Evolutionary conservation across 306 rosid genomes (phyloP), one percentile per base, ranked within the genome.

Genomic region (Corylus avellana): DNA sequence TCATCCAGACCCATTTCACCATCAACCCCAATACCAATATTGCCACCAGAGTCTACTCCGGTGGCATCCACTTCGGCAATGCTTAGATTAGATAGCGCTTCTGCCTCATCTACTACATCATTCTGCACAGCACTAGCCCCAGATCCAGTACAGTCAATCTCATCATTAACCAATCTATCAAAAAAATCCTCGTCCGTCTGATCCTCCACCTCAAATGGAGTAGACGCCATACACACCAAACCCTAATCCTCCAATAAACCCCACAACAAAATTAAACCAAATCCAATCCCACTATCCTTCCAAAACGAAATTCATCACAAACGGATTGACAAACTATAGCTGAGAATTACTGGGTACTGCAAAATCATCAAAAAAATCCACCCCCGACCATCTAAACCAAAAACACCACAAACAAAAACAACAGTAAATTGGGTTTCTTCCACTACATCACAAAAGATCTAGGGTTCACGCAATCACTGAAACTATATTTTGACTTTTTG

Each of bases 181-280:
- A 94, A 94, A 83, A 94, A 94, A 85, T 92, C 98, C 83, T 85
- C 98, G 50, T 92, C 96, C 29, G 96, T 86, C 70, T 89, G 93
- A 94, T 94, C 98, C 90, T 92, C 96, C 92, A 88, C 58, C 35
- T 83, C 81, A 68, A 85, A 89, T 83, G 97, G 92, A 91, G 94
- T 90, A 90, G 96, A 81, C 78, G 92, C 97, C 98, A 94, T 94
- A 78, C 42, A 54, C 73, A 32, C 17, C 81, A 72, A 81, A 77
- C 83, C 90, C 82, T 62, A 84, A 78, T 8, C 78, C 88, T 83
- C 77, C 55, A 76, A 42, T 18, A 39, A n/a, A 18, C 25, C 29
- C 11, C 29, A n/a, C 51, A 42, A 17, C 51, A 67, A n/a, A 42
- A 44, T 42, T 22, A n/a, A 42, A 17, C 48, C 29, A 11, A 67